Conservation (phyloP, 306 rosid genomes). For the Senna tora region DNA sequence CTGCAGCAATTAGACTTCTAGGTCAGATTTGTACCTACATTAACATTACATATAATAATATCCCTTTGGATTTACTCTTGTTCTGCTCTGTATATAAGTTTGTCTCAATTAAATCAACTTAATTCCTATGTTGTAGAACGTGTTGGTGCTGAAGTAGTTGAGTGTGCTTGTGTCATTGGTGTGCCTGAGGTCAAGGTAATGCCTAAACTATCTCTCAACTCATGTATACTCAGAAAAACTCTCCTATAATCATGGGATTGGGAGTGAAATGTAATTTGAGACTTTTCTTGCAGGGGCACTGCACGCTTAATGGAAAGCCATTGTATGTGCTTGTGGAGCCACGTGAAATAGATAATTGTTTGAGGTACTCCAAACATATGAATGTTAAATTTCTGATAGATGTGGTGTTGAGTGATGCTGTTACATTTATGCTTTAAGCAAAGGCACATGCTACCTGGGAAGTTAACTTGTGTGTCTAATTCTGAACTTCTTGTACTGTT, state of each 20-base stretch:
- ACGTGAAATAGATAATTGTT: constrained; percentile 50
- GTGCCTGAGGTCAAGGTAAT: constrained; percentile 89
- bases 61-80: too few species aligned
- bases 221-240: not conserved
- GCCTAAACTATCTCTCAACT: constrained; percentile 10
- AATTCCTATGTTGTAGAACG: constrained; percentile 69
- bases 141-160: constrained; percentile 83
- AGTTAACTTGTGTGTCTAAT: not conserved
- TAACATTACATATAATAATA: too few species aligned
- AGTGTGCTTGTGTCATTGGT: constrained; percentile 95
- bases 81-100: not conserved
- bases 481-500: not conserved
- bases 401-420: too few species aligned
- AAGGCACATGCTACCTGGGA: not conserved
- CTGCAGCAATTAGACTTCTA: constrained; percentile 75
- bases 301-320: constrained; percentile 74
- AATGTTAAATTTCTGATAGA: too few species aligned
- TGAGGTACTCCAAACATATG: constrained; percentile 38
- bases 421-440: not conserved
- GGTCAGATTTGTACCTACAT: too few species aligned
- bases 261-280: constrained; percentile 2
- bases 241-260: too few species aligned
- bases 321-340: constrained; percentile 81
- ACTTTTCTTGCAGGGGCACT: constrained; percentile 55
- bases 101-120: constrained; percentile 31